Conservation (phyloP, 306 rosid genomes). For the Vigna hirtella region DNA sequence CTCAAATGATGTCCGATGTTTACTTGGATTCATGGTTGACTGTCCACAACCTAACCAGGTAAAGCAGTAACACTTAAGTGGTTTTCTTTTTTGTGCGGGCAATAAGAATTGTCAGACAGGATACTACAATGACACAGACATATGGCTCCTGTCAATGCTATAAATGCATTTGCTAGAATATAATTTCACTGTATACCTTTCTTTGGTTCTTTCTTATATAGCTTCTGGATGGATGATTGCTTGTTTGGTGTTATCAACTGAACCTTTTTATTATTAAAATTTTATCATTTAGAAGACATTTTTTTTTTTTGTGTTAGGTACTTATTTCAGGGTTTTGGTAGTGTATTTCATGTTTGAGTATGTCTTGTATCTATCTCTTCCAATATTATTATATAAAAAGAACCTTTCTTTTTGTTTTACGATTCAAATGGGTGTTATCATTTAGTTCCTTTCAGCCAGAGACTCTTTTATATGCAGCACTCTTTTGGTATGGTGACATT, state of each 20-base stretch:
- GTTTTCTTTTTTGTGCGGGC: conserved; percentile 14
- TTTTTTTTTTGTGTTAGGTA: not conserved
- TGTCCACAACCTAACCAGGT: conserved; percentile 99
- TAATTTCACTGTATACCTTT: conserved; percentile 8
- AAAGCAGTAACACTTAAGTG: conserved; percentile 28
- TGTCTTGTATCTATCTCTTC: not conserved
- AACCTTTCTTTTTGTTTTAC: not conserved
- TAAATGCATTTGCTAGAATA: conserved; percentile 30
- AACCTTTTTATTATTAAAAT: conserved; percentile 11
- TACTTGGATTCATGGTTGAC: conserved; percentile 96
- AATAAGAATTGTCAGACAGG: conserved; percentile 23
- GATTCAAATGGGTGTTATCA: not conserved
- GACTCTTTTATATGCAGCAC: conserved; percentile 9
- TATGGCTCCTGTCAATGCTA: not conserved
- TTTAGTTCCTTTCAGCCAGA: conserved; percentile 16
- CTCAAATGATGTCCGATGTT: conserved; percentile 81
- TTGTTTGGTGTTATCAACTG: not conserved
- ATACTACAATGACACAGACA: not conserved
- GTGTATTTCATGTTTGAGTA: not conserved
- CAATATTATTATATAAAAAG: not conserved
- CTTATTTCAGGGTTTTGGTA: conserved; percentile 4
- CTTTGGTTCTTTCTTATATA: not conserved
- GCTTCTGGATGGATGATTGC: not conserved
- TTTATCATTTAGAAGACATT: not conserved
- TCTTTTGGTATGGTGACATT: conserved; percentile 18